Base-by-base conservation (phyloP, 2,329 filamentous ascomycete species). In the Hirsutella rhossiliensis region DNA sequence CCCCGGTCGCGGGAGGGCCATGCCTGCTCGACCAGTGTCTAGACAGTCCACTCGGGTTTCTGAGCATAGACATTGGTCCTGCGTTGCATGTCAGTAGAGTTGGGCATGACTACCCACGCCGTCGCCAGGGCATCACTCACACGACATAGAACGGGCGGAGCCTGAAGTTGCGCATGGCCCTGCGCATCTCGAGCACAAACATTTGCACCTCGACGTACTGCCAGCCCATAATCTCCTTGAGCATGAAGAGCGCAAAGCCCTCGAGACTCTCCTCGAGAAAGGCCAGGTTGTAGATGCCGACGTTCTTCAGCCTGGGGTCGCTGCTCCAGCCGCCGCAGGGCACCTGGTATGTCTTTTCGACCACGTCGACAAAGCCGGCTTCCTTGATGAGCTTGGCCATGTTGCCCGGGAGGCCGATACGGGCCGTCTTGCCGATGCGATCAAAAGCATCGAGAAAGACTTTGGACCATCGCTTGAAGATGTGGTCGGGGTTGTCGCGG, bases 191-290 rank as follows among this genome's bases (percentile, higher is more conserved):
- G 15, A 49, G 46, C 2, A 56, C 45, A 9, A 59, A 54, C 0
- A 50, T 38, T 41, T 55, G 51, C 3, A 56, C 50, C 19, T 54
- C 47, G 2, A 43, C 44, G 19, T 53, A 50, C 15, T 52, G 49
- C 56, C 54, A 57, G 15, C 51, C 50, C 50, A 60, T 50, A 9
- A 62, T 46, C 37, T 56, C 52, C 12, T 47, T 54, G 13, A 60
- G 45, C 45, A 60, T 41, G 30, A 53, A 58, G 18, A 55, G 44
- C 3, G 51, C 56, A 30, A 59, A 54, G 0, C 56, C 57, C 40
- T 58, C 56, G 7, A 59, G 38, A 32, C 56, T 57, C 34, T 54
- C 45, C 5, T 56, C 54, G 43, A 54, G 42, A 18, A 57, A 52
- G 8, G 49, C 49, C 11, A 55, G 49, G 27, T 56, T 55, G 32